A percentile compares a stretch with the other conserved stretches of the same genome.
phyloP scores from a whole-genome alignment of 2,329 filamentous ascomycete genomes.

The Clathrospora elynae region DNA sequence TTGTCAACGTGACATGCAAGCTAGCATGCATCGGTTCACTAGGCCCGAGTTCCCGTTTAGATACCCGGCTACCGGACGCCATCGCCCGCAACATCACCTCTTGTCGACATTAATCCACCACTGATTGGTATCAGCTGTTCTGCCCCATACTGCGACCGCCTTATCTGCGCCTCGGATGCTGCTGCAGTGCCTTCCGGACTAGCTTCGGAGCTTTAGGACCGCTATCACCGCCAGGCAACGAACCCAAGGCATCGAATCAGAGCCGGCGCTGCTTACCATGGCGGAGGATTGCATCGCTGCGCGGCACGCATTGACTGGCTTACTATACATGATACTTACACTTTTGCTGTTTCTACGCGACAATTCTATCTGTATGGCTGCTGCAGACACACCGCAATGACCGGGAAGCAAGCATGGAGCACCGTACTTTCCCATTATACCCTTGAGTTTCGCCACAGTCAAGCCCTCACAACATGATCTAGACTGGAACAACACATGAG shows the following conservation, averaged over 20 bases:
- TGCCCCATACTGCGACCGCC: conserved; percentile 17
- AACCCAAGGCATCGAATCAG: conserved; percentile 33
- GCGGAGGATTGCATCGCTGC: conserved; percentile 23
- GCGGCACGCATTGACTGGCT: conserved; percentile 26
- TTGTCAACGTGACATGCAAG: conserved; percentile 32
- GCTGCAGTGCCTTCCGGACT: conserved; percentile 30
- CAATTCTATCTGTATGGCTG: conserved; percentile 23
- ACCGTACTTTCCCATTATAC: conserved; percentile 22
- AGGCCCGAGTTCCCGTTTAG: conserved; percentile 38
- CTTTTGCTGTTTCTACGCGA: conserved; percentile 24
- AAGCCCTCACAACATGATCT: conserved; percentile 34
- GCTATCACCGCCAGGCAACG: conserved; percentile 36
- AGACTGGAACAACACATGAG: conserved; percentile 37
- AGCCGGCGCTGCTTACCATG: conserved; percentile 22
- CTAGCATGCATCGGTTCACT: conserved; percentile 22
- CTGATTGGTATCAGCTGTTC: conserved; percentile 17
- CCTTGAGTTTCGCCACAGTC: conserved; percentile 35
- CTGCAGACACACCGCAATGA: conserved; percentile 11
- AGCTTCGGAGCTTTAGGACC: conserved; percentile 41
- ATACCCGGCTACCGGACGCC: conserved; percentile 39
- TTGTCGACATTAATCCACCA: conserved; percentile 46
- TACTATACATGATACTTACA: conserved; percentile 30
- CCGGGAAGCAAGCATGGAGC: conserved; percentile 18
- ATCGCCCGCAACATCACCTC: conserved; percentile 30
- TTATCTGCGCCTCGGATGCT: conserved; percentile 25